Evolutionary conservation across 2,329 filamentous ascomycete genomes (phyloP).

Genomic region (Catunica adiposa): DNA sequence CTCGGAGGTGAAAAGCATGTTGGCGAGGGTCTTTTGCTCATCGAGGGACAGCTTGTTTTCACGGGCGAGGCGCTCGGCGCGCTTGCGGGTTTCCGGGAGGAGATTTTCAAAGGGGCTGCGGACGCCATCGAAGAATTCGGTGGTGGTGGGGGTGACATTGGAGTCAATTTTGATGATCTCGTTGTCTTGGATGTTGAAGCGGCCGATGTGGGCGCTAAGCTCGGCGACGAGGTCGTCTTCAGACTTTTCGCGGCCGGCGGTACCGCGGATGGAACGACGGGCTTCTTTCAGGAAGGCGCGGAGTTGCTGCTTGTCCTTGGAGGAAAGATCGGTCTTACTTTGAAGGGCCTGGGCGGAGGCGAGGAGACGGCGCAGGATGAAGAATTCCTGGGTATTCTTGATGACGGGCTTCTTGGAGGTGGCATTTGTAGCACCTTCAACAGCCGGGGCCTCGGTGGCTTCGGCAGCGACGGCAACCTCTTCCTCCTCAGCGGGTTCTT

Average conservation of each 20-base stretch:
- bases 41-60: constrained; percentile 25
- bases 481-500: constrained; percentile 21
- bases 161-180: constrained; percentile 12
- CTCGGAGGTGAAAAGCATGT: constrained; percentile 43
- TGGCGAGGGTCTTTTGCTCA: constrained; percentile 37
- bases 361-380: constrained; percentile 33
- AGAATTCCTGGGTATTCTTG: not conserved
- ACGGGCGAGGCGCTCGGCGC: constrained; percentile 21
- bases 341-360: constrained; percentile 42
- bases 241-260: constrained; percentile 20
- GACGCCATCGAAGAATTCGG: constrained; percentile 9
- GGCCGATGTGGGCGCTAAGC: constrained; percentile 33
- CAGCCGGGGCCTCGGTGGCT: constrained; percentile 16
- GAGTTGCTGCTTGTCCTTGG: constrained; percentile 58
- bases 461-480: constrained; percentile 18
- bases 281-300: constrained; percentile 54
- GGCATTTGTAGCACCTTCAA: constrained; percentile 18
- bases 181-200: constrained; percentile 25
- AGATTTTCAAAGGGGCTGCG: constrained; percentile 12
- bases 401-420: constrained; percentile 17
- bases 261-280: constrained; percentile 38
- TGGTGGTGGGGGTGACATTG: constrained; percentile 11
- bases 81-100: constrained; percentile 17
- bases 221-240: constrained; percentile 37
- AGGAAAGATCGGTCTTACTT: constrained; percentile 34